Base-by-base conservation (phyloP, 495 filamentous ascomycete genomes). In the Tuber aestivum region DNA sequence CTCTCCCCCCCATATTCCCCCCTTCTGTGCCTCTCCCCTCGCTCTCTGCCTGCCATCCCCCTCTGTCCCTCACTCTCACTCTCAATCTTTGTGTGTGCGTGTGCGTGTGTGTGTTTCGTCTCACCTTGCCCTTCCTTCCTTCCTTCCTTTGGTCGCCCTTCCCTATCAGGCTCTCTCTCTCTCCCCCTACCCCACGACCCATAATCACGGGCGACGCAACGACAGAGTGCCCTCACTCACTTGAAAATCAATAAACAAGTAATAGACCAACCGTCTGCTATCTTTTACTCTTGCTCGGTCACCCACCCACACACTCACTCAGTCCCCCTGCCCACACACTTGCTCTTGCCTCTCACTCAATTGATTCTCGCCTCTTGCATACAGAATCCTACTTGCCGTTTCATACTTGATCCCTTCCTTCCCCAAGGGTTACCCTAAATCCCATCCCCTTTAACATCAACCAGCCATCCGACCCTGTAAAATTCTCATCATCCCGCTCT, bases 61-160 rank as follows among this genome's bases (percentile, higher is more conserved):
- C 44, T 65, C 56, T 65, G n/a, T n/a, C n/a, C n/a, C n/a, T n/a
- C n/a, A n/a, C n/a, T n/a, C n/a, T n/a, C n/a, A n/a, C n/a, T n/a
- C n/a, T n/a, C n/a, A n/a, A n/a, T n/a, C n/a, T n/a, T n/a, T n/a
- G n/a, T n/a, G n/a, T n/a, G n/a, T n/a, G n/a, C n/a, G n/a, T n/a
- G n/a, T 72, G 74, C 12, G 41, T 73, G 72, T 61, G 76, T 79
- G 56, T 61, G 74, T 79, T 78, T 79, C 78, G 78, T 79, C 78
- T 79, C 78, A 79, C 76, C 68, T 45, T 69, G 72, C 78, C 78
- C 78, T 79, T 79, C 76, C 78, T 79, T 79, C 76, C 72, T 70
- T 79, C n/a, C n/a, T n/a, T n/a, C n/a, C n/a, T n/a, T n/a, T 72
- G 70, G 61, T 73, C 76, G 72, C 78, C 77, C 72, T 75, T 73